phyloP scores from a whole-genome alignment of 768 basidiomycete genomes.

The Gloeostereum incarnatum region DNA sequence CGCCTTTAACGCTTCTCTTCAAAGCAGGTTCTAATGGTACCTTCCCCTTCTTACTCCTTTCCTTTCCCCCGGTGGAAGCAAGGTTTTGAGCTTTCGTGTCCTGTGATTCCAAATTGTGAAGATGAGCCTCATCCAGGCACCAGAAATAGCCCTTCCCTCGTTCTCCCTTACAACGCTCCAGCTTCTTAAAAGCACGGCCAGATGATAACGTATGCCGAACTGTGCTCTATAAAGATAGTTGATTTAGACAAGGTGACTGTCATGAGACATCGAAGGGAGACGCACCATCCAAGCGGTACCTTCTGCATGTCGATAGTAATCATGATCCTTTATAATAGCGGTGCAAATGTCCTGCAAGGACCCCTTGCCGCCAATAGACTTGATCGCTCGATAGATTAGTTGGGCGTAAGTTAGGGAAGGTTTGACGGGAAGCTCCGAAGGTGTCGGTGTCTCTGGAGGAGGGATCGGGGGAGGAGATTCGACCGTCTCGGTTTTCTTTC shows the following conservation, averaged over 20 bases:
- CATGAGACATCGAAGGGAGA: constrained; percentile 10
- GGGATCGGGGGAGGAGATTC: constrained; percentile 24
- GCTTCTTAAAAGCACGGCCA: constrained; percentile 84
- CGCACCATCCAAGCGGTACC: constrained; percentile 85
- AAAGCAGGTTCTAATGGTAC: constrained; percentile 50
- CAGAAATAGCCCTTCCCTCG: constrained; percentile 91
- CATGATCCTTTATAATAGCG: constrained; percentile 84
- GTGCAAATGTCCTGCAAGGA: constrained; percentile 86
- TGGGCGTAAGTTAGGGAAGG: constrained; percentile 88
- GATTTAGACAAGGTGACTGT: too few relatives aligned
- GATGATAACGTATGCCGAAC: constrained; percentile 94
- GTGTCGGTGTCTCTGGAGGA: constrained; percentile 33
- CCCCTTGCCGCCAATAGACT: constrained; percentile 73
- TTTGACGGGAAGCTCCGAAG: constrained; percentile 79
- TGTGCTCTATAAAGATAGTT: constrained; percentile 81
- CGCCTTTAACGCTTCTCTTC: constrained; percentile 63
- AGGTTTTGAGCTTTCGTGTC: constrained; percentile 40
- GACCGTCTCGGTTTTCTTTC: constrained; percentile 51
- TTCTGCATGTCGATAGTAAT: constrained; percentile 85
- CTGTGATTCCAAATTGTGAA: constrained; percentile 63
- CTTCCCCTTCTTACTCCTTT: constrained; percentile 33
- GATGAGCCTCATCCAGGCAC: constrained; percentile 74
- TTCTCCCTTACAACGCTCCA: constrained; percentile 77
- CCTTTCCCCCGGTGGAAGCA: constrained; percentile 20
- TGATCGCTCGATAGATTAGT: constrained; percentile 85